A percentile compares a stretch with the other conserved stretches of the same genome.
phyloP scores from a whole-genome alignment of 2,329 filamentous ascomycete genomes.

The Venturia nashicola region DNA sequence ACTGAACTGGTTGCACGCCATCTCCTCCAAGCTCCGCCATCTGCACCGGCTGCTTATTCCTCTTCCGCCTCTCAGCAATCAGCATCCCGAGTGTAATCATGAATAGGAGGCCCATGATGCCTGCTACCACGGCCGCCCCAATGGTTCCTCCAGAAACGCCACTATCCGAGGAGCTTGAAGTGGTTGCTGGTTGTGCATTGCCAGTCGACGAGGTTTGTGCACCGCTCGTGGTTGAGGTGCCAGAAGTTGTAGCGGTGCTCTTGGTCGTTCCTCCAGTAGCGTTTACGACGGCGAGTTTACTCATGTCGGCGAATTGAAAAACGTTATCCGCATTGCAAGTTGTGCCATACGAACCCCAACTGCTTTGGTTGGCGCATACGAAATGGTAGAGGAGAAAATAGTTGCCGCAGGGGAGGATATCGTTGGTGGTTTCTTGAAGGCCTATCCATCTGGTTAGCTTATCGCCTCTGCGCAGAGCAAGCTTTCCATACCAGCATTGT shows the following conservation, averaged over 20 bases:
- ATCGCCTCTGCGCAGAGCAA: neutral
- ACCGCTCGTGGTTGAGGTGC: neutral
- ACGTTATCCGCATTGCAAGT: neutral
- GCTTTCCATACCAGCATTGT: neutral
- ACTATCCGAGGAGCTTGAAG: neutral
- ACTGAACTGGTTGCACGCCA: neutral
- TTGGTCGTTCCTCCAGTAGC: neutral
- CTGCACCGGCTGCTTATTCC: neutral
- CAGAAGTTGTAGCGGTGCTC: neutral
- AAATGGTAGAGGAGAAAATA: neutral
- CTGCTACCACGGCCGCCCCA: conserved; percentile 1
- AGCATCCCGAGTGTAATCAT: conserved; percentile 3
- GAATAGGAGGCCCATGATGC: neutral
- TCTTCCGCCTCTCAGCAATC: neutral
- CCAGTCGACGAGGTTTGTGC: neutral
- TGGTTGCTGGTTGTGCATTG: neutral
- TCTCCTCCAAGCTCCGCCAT: neutral
- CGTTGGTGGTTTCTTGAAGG: neutral
- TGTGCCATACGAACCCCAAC: neutral
- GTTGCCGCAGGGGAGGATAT: conserved; percentile 4
- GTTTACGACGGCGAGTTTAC: neutral
- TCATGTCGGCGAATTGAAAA: neutral
- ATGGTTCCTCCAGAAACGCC: conserved; percentile 4
- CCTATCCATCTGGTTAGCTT: neutral
- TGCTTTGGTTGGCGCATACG: neutral